These are phyloP conservation scores for Thermothielavioides terrestris DNA, from an alignment of 495 filamentous ascomycete species.

Conservation along the genomic window DNA sequence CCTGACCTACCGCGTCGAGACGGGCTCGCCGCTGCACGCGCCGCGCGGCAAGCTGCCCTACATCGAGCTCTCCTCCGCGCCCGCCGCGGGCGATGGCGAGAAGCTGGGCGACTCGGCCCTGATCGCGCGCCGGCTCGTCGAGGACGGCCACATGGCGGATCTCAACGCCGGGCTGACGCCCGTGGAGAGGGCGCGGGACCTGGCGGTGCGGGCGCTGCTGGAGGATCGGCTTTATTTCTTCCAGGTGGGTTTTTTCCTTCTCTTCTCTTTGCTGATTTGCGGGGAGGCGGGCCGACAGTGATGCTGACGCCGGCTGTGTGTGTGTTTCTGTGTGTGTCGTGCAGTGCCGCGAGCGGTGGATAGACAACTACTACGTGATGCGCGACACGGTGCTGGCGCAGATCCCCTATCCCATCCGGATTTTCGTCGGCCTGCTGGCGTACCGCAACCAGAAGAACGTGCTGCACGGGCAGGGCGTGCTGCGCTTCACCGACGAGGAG, in stretches of 20 bases:
- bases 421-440: constrained; percentile 45
- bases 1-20: constrained; percentile 37
- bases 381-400: constrained; percentile 41
- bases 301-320: too few relatives aligned
- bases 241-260: constrained; percentile 23
- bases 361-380: constrained; percentile 54
- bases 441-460: constrained; percentile 36
- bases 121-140: constrained; percentile 41
- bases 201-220: constrained; percentile 44
- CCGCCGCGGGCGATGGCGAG: neutral
- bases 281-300: too few relatives aligned
- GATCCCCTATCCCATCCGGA: constrained; percentile 43
- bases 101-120: constrained; percentile 43
- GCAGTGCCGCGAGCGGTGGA: constrained; percentile 45
- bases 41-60: constrained; percentile 58
- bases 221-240: constrained; percentile 56
- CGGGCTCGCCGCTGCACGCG: constrained; percentile 34
- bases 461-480: constrained; percentile 49
- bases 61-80: constrained; percentile 19
- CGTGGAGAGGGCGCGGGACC: constrained; percentile 36
- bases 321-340: too few relatives aligned
- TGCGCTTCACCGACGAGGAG: constrained; percentile 43
- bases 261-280: too few relatives aligned
- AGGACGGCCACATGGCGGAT: constrained; percentile 35
- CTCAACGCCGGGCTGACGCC: constrained; percentile 37